Evolutionary conservation across 805 yeast genomes (phyloP).

Genomic region (Cyberlindnera misumaiensis): DNA sequence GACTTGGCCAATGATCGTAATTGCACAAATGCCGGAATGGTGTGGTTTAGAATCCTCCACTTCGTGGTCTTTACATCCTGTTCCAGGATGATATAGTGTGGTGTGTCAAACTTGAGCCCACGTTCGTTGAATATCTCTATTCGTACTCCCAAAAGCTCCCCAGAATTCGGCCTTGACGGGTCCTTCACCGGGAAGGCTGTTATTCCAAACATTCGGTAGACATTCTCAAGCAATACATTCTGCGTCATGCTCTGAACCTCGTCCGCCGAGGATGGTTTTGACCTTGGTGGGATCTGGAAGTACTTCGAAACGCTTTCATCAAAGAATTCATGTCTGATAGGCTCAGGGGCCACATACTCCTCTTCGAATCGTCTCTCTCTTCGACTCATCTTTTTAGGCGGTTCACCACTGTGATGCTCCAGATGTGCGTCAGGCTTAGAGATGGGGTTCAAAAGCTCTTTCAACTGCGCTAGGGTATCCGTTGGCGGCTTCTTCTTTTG

Average conservation of each 20-base stretch:
- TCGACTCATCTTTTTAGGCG: conserved; percentile 4
- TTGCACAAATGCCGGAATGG: conserved; percentile 26
- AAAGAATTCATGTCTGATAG: conserved; percentile 22
- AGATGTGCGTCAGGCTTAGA: not conserved
- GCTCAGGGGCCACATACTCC: conserved; percentile 17
- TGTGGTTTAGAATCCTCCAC: conserved; percentile 32
- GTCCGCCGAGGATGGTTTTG: not conserved
- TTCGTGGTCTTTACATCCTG: conserved; percentile 19
- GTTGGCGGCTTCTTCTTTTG: conserved; percentile 18
- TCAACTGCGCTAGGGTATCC: conserved; percentile 25
- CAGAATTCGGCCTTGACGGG: conserved; percentile 21
- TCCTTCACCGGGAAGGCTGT: conserved; percentile 33
- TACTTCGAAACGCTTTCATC: conserved; percentile 20
- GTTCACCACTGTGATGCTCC: not conserved
- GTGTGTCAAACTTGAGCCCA: conserved; percentile 24
- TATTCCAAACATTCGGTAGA: conserved; percentile 32
- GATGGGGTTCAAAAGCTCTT: conserved; percentile 6
- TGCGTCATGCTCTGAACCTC: conserved; percentile 8
- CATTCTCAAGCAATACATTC: conserved; percentile 26
- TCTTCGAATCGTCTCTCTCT: conserved; percentile 7
- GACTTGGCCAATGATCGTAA: conserved; percentile 10
- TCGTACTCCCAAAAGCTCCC: conserved; percentile 29
- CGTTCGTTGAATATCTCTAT: conserved; percentile 30
- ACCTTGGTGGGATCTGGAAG: conserved; percentile 6
- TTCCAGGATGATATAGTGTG: conserved; percentile 30